phyloP scores from a whole-genome alignment of 768 basidiomycete genomes.

The Tremella yokohamensis region DNA sequence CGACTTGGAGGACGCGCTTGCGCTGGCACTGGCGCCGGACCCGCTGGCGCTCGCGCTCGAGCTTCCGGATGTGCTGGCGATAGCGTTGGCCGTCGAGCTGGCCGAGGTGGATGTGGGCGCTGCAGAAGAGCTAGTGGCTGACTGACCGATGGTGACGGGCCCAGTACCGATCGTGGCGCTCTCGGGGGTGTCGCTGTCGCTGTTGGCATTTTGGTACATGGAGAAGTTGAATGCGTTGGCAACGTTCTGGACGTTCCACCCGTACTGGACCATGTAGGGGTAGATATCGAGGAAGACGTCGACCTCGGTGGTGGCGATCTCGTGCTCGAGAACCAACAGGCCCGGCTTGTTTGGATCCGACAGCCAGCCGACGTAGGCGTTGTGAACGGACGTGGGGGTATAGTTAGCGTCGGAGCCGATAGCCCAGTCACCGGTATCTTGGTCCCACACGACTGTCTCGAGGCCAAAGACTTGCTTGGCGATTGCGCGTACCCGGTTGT shows the following conservation, averaged over 20 bases:
- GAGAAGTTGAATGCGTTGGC: conserved; percentile 41
- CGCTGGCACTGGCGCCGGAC: neutral
- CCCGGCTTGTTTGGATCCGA: conserved; percentile 69
- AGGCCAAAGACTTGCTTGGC: conserved; percentile 83
- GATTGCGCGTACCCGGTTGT: conserved; percentile 77
- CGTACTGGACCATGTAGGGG: conserved; percentile 54
- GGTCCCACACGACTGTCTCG: conserved; percentile 83
- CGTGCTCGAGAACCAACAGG: conserved; percentile 79
- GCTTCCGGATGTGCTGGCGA: neutral
- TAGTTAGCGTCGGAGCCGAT: conserved; percentile 54
- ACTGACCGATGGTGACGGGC: neutral
- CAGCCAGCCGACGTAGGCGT: conserved; percentile 56
- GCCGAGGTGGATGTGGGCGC: conserved; percentile 24
- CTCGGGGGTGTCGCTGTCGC: conserved; percentile 27
- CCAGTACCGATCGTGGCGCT: conserved; percentile 27
- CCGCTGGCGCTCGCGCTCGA: neutral
- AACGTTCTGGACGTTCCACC: conserved; percentile 62
- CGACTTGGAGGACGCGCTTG: conserved; percentile 1
- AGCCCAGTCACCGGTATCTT: conserved; percentile 75
- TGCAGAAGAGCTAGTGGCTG: too few relatives aligned
- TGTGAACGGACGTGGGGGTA: conserved; percentile 57
- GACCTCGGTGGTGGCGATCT: conserved; percentile 63
- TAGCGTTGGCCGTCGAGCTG: conserved; percentile 13
- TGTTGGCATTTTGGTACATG: conserved; percentile 50
- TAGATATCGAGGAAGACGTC: conserved; percentile 60